Percentiles rank a stretch among this genome's conserved stretches.
Conservation (phyloP, 2,329 filamentous ascomycete genomes). For the Alternaria postmessia region DNA sequence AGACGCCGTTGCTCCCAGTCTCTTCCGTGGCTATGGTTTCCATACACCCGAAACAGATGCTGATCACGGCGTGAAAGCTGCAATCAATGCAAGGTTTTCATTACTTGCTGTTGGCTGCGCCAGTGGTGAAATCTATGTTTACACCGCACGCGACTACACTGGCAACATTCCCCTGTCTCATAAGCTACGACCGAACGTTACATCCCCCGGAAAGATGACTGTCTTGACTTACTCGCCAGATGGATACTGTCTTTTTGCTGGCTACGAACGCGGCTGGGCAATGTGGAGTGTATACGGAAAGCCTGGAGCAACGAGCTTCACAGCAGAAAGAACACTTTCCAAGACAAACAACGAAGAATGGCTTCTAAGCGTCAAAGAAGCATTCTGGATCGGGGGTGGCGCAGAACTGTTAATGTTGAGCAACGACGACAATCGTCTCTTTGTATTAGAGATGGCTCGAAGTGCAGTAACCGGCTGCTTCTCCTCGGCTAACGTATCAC, state of each 20-base stretch:
- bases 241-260: slow-evolving; percentile 93
- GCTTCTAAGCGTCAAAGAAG: slow-evolving; percentile 80
- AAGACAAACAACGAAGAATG: slow-evolving; percentile 78
- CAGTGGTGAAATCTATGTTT: slow-evolving; percentile 84
- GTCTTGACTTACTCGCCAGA: slow-evolving; percentile 89
- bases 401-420: slow-evolving; percentile 82
- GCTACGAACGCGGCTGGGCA: slow-evolving; percentile 91
- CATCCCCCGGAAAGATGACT: slow-evolving; percentile 74
- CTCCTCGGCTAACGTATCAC: slow-evolving; percentile 86
- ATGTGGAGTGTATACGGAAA: slow-evolving; percentile 99
- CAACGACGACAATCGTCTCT: slow-evolving; percentile 77
- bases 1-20: slow-evolving; percentile 64
- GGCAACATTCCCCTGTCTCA: slow-evolving; percentile 93
- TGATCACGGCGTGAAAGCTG: slow-evolving; percentile 73
- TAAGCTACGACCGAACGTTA: slow-evolving; percentile 73
- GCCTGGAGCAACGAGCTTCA: slow-evolving; percentile 83
- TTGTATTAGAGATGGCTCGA: slow-evolving; percentile 89
- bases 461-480: slow-evolving; percentile 94
- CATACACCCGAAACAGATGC: slow-evolving; percentile 71
- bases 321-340: slow-evolving; percentile 70
- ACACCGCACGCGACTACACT: slow-evolving; percentile 89
- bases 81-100: slow-evolving; percentile 95
- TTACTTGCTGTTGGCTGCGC: slow-evolving; percentile 85
- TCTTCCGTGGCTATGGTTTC: slow-evolving; percentile 93
- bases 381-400: slow-evolving; percentile 86